Conservation (phyloP, 129 eudicot species). For the Gnaphalium uliginosum region DNA sequence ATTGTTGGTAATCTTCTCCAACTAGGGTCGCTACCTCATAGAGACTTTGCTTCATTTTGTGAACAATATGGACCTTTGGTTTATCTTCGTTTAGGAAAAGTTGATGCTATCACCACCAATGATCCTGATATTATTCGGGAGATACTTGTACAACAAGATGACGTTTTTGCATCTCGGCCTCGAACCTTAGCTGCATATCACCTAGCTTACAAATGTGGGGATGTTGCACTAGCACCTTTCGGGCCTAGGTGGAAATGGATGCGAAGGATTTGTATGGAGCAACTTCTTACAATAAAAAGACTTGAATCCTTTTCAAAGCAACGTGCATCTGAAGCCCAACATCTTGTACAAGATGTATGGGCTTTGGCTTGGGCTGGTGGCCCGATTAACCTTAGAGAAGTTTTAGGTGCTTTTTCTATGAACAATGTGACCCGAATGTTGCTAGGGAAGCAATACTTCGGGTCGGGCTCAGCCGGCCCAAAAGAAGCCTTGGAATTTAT, state of each 20-base stretch:
- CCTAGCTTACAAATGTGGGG: conserved; percentile 79
- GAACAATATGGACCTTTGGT: conserved; percentile 81
- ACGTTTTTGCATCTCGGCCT: conserved; percentile 89
- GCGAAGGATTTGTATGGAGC: conserved; percentile 94
- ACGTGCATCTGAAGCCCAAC: conserved; percentile 81
- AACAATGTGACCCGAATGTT: conserved; percentile 97
- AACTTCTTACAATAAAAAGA: conserved; percentile 76
- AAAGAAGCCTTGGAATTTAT: conserved; percentile 89
- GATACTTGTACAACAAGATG: conserved; percentile 84
- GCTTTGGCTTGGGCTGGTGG: conserved; percentile 41
- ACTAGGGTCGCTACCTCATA: conserved; percentile 71
- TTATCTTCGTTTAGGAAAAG: conserved; percentile 71
- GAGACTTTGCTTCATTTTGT: conserved; percentile 78
- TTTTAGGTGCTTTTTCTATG: conserved; percentile 90
- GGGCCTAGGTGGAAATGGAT: conserved; percentile 95
- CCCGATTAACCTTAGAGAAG: conserved; percentile 68
- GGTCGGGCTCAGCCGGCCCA: conserved; percentile 69
- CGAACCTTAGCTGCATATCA: conserved; percentile 76
- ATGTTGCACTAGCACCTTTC: conserved; percentile 91
- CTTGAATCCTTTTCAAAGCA: conserved; percentile 72
- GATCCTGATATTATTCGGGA: conserved; percentile 82
- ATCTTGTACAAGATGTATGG: conserved; percentile 73
- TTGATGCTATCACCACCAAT: conserved; percentile 88
- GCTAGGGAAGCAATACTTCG: conserved; percentile 92
- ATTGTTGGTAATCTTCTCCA: conserved; percentile 87